A percentile compares a stretch with the other conserved stretches of the same genome.
These are phyloP conservation scores for Elsinoe fawcettii DNA, from an alignment of 2,329 filamentous ascomycete genomes.

Conservation along the genomic window DNA sequence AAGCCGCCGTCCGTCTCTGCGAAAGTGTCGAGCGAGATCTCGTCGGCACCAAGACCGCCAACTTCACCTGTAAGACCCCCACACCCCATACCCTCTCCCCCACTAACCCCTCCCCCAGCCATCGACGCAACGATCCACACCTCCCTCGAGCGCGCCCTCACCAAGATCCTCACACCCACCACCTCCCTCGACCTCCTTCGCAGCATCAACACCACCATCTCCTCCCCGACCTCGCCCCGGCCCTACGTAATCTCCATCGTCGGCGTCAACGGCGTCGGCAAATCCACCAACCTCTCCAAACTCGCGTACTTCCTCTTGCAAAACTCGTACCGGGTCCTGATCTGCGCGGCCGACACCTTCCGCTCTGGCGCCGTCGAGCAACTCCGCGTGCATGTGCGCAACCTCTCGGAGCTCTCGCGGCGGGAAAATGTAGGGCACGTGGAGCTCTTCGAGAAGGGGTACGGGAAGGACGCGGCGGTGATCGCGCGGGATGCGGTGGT, in stretches of 20 bases:
- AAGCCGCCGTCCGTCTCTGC: constrained; percentile 85
- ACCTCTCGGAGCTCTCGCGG: constrained; percentile 77
- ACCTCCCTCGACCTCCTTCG: constrained; percentile 89
- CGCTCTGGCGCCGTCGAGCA: constrained; percentile 95
- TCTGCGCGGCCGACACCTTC: constrained; percentile 94
- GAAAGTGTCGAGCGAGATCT: constrained; percentile 86
- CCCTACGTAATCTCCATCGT: constrained; percentile 98
- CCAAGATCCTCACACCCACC: constrained; percentile 92
- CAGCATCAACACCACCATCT: constrained; percentile 76
- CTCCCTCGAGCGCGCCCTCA: constrained; percentile 85
- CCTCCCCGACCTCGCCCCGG: constrained; percentile 53
- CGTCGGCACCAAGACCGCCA: constrained; percentile 81
- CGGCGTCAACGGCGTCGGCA: constrained; percentile 95
- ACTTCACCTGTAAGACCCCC: constrained; percentile 59
- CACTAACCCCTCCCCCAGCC: constrained; percentile 11
- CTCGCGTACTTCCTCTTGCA: constrained; percentile 97
- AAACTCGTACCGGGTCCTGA: constrained; percentile 91
- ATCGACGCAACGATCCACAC: constrained; percentile 72
- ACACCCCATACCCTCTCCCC: constrained; percentile 26
- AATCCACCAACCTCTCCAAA: constrained; percentile 95
- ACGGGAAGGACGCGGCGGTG: constrained; percentile 92
- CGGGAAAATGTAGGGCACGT: constrained; percentile 74
- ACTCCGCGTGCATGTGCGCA: constrained; percentile 87
- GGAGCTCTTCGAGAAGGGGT: constrained; percentile 92
- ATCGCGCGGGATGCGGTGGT: constrained; percentile 91